A percentile compares a stretch with the other conserved stretches of the same genome.
Conservation (phyloP, 139 green algal genomes). For the Chlorella sp. region DNA sequence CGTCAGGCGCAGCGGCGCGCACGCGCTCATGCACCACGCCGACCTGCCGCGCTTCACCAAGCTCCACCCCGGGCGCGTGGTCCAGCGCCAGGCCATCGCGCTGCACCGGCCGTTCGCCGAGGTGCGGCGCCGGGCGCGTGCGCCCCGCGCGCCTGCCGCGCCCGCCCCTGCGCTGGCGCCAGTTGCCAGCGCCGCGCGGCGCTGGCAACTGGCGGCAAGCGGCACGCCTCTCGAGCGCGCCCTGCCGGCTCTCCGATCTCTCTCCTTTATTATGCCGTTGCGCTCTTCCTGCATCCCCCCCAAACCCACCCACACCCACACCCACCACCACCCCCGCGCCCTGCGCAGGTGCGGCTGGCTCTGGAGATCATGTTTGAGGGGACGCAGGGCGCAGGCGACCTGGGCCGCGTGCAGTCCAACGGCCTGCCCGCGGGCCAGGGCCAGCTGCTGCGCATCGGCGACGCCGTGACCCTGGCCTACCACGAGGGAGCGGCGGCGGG, state of each 20-base stretch:
- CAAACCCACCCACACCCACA: too few species aligned
- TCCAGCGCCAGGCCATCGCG: constrained; percentile 80
- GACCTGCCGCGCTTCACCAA: constrained; percentile 91
- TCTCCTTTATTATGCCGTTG: too few species aligned
- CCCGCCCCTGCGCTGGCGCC: too few species aligned
- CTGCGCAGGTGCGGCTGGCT: constrained; percentile 63
- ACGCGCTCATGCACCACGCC: constrained; percentile 76
- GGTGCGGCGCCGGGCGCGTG: neutral
- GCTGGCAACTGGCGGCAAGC: too few species aligned
- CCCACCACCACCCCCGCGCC: neutral
- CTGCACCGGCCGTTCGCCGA: constrained; percentile 67
- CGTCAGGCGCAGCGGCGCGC: constrained; percentile 61
- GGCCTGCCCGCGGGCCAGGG: neutral
- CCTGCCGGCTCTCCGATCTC: too few species aligned
- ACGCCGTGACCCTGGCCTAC: constrained; percentile 42
- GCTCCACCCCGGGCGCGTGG: constrained; percentile 73
- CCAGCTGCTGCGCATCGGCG: constrained; percentile 39
- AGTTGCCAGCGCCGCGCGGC: too few species aligned
- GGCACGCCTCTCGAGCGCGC: too few species aligned
- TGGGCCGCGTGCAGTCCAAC: constrained; percentile 32
- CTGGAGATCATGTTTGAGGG: constrained; percentile 93
- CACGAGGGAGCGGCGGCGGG: constrained; percentile 20
- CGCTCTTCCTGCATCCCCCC: neutral
- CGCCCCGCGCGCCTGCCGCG: too few species aligned
- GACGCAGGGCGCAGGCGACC: constrained; percentile 53